Evolutionary conservation across 2,329 filamentous ascomycete species (phyloP), one percentile per base, ranked within the genome.

Genomic region (Chaetothyriales sp.): DNA sequence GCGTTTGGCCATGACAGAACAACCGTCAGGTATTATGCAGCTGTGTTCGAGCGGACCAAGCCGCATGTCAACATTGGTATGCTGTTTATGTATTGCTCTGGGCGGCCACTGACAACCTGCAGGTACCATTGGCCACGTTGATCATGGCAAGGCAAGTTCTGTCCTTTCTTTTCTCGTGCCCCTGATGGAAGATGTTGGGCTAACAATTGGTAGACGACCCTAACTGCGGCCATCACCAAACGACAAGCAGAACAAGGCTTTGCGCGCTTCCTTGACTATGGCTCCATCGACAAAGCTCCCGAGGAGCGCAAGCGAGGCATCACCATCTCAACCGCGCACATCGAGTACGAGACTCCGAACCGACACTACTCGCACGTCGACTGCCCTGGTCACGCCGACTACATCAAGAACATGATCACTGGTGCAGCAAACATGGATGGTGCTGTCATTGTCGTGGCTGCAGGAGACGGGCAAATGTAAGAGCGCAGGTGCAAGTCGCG

Each of bases 381-480:
- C 80, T 98, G 92, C 73, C 92, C 92, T 53, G 92, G 92, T 73
- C 92, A 98, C 83, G 92, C 92, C 73, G 92, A 98, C 87, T 98
- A 98, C 79, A 96, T 98, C 77, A 98, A 98, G 81, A 98, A 98
- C 83, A 98, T 98, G 92, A 98, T 98, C 71, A 98, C 92, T 61
- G 92, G 92, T 81, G 89, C 92, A 57, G 90, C 93, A 64, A 94
- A 88, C 77, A 98, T 98, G 92, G 92, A 98, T 64, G 92, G 92
- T 64, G 90, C 92, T 64, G 90, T 98, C 68, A 95, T 98, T 64
- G 92, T 98, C 60, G 93, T 98, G 63, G 93, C 93, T 62, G 92
- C 92, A 61, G 95, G 88, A 39, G 92, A 98, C 68, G 92, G 92
- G 68, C 93, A 98, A 76, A 98, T 98, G 92, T 78, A 71, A 54